A percentile compares a stretch with the other conserved stretches of the same genome.
These are phyloP conservation scores for Albophoma yamanashiensis DNA, from an alignment of 2,329 filamentous ascomycete genomes.

Conservation along the genomic window DNA sequence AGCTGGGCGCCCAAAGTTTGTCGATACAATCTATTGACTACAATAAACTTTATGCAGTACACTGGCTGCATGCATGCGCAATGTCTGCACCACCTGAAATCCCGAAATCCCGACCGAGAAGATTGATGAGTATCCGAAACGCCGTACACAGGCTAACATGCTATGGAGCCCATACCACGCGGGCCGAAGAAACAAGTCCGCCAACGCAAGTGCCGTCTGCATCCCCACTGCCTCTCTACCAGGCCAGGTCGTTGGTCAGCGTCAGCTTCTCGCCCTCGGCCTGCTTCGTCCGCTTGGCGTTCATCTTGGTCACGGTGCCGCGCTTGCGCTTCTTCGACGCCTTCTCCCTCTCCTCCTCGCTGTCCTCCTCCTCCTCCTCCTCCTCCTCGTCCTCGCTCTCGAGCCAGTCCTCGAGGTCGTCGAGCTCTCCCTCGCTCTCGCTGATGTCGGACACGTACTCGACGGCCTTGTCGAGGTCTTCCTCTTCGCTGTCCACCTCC, in stretches of 20 bases:
- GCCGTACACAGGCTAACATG: not conserved
- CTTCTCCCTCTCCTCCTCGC: conserved; percentile 45
- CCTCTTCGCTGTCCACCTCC: conserved; percentile 55
- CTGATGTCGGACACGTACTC: conserved; percentile 92
- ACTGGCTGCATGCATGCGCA: not conserved
- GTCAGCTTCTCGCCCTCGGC: conserved; percentile 51
- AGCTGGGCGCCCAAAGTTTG: not conserved
- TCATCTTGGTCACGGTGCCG: conserved; percentile 34
- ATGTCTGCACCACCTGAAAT: not conserved
- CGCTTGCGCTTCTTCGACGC: conserved; percentile 47
- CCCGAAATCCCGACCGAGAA: not conserved
- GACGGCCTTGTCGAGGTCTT: conserved; percentile 67
- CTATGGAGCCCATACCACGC: not conserved
- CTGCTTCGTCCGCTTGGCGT: conserved; percentile 35
- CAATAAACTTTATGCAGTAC: not conserved
- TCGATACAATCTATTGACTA: not conserved
- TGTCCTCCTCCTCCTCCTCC: conserved; percentile 48
- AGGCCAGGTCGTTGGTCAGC: conserved; percentile 30
- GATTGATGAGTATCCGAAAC: not conserved
- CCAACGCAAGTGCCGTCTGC: not conserved
- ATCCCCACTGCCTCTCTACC: conserved; percentile 15
- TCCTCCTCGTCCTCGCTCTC: conserved; percentile 55
- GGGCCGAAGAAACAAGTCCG: not conserved
- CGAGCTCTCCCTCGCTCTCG: conserved; percentile 68
- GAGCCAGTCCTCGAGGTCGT: conserved; percentile 86